A percentile compares a stretch with the other conserved stretches of the same genome.
phyloP scores from a whole-genome alignment of 345 rosid species.

The Adansonia digitata region DNA sequence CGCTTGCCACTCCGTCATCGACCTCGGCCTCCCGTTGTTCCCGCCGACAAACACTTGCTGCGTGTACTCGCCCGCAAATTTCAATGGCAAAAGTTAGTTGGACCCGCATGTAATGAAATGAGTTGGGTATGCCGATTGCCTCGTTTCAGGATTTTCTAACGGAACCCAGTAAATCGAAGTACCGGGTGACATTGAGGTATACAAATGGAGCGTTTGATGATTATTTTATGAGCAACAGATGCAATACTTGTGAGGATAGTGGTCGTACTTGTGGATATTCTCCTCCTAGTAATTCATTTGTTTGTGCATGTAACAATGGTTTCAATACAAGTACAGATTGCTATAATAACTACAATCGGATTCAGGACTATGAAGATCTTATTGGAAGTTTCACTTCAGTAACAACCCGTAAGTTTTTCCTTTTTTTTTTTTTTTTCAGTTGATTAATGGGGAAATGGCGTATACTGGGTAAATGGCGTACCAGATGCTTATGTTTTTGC shows the following conservation, averaged over 20 bases:
- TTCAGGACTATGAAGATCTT: slow-evolving; percentile 1
- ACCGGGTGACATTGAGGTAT: slow-evolving; percentile 43
- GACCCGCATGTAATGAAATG: slow-evolving; percentile 30
- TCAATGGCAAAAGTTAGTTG: slow-evolving; percentile 34
- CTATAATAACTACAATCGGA: slow-evolving; percentile 14
- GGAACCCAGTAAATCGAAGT: slow-evolving; percentile 37
- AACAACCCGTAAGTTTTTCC: slow-evolving; percentile 19
- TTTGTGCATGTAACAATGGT: slow-evolving; percentile 31
- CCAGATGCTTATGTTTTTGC: slow-evolving; percentile 10
- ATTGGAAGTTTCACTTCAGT: slow-evolving; percentile 16
- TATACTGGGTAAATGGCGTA: background rate
- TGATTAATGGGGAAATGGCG: too few species aligned
- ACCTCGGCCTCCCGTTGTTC: slow-evolving; percentile 34
- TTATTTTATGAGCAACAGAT: slow-evolving; percentile 30
- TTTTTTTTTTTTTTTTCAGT: background rate
- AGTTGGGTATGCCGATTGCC: slow-evolving; percentile 33
- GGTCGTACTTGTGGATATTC: slow-evolving; percentile 42
- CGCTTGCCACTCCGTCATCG: slow-evolving; percentile 38
- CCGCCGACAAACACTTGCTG: slow-evolving; percentile 44
- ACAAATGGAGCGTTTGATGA: slow-evolving; percentile 38
- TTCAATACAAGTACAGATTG: slow-evolving; percentile 34
- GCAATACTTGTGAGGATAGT: slow-evolving; percentile 39
- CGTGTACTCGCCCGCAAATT: slow-evolving; percentile 50
- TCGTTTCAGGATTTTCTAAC: slow-evolving; percentile 36
- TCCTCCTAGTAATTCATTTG: slow-evolving; percentile 26